Base-by-base conservation (phyloP, 371 early-diverging fungal genomes). In the Mucor lusitanicus region DNA sequence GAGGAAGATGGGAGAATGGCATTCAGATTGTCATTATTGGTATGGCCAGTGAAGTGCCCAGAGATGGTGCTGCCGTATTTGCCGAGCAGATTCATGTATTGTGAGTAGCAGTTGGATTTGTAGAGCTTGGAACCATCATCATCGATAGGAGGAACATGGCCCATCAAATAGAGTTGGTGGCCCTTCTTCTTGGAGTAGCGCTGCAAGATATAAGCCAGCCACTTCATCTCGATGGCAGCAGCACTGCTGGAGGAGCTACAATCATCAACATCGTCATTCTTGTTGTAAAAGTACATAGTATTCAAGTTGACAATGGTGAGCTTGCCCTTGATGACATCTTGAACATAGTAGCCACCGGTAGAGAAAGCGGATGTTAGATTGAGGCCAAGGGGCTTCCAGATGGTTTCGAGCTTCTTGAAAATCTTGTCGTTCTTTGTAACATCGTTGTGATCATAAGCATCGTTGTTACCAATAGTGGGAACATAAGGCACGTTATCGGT, bases 21-120 rank as follows among this genome's bases (percentile, higher is more conserved):
- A 58, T 66, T 64, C 46, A 75, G 59, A 17, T 56, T 68, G 48
- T 72, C 75, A 28, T 78, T 59, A 35, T 82, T 84, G 9, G 77
- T 79, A 70, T 85, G 85, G 44, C 88, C 88, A 55, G 81, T 80
- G 46, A 88, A 85, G 60, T 82, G 80, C 33, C 80, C 84, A 30
- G 62, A 56, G 53, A 88, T 86, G 3, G 73, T 55, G 53, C 76
- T 67, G 12, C 74, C 48, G 65, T 83, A 80, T 28, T 70, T 50
- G 12, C 84, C 87, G 15, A 87, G 68, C 25, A 88, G 35, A 50
- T 79, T 61, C 30, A 78, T 48, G 33, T 81, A 88, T 35, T 64
- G 28, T 0, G 15, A 25, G 46, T 81, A 77, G 63, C 87, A 88
- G 3, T 23, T 19, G 11, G 19, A 15, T 39, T 75, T 78, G 39